Base-by-base conservation (phyloP, 1,139 yeast species). In the Pneumocystis oryctolagi region DNA sequence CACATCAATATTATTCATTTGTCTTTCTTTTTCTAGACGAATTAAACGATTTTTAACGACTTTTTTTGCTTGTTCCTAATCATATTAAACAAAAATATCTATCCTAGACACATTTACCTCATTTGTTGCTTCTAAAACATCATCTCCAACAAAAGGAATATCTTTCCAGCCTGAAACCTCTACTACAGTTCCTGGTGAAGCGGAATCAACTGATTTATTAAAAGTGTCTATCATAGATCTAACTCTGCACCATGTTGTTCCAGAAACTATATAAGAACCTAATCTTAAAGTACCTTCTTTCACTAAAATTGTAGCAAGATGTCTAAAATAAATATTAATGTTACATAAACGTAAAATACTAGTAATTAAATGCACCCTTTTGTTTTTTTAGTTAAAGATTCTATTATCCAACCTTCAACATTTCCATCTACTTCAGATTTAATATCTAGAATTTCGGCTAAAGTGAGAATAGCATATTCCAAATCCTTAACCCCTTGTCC, bases 91-190 rank as follows among this genome's bases (percentile, higher is more conserved):
- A 63, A 28, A 57, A 28, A 12, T 5, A 16, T 5, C 4, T 40
- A 85, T 85, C 9, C 79, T 79, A 20, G 84, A 79, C 5, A 86
- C 95, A 68, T 78, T 73, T 37, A 80, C 78, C 71, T 90, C 97
- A 68, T 77, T 81, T 65, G 80, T 80, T 8, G 95, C 95, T 71
- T 89, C 86, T 6, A 92, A 73, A 0, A 87, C 83, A 68, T 82
- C 83, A 67, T 89, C 96, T 1, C 99, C 99, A 28, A 96, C 94
- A 62, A 83, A 87, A 0, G 98, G 98, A 60, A 89, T 75, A 56
- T 84, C 92, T 71, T 87, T 89, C 98, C 98, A 92, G 0, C 99
- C 98, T 74, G 89, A 81, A 5, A 92, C 79, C 70, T 89, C 95
- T 0, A 89, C 95, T 0, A 97, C 97, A 2, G 87, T 84, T 0